Base-by-base conservation (phyloP, 129 eudicot genomes). In the Sambucus nigra region DNA sequence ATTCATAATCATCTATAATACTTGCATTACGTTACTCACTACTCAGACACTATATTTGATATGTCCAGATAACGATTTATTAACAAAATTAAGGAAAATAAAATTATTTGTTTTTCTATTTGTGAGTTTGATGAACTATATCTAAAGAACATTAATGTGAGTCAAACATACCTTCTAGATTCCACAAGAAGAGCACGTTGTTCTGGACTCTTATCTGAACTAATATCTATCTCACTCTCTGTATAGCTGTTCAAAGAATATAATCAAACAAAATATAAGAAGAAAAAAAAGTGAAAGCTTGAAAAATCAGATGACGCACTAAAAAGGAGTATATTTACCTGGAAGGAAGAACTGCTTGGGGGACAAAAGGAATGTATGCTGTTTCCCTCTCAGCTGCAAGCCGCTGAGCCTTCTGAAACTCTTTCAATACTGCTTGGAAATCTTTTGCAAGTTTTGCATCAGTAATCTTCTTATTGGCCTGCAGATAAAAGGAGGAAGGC, bases 381-480 rank as follows among this genome's bases (percentile, higher is more conserved):
- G 96, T 87, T 76, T 82, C 96, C 61, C 94, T 83, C 65, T 87
- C 96, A 24, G 80, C 96, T 42, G 96, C 76, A 52, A 87, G 86
- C 22, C 89, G 80, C 56, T 87, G 96, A 11, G 88, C 94, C 79
- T 87, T 87, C 78, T 87, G 96, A 63, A 79, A 87, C 68, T 87
- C 96, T 56, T 74, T 79, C 31, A 87, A 49, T 51, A 83, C 94
- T 54, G 87, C 87, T 76, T 88, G 91, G 64, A 88, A 88, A 59
- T 88, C 96, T 70, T 83, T 88, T 7, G 96, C 96, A 47, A 83
- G 87, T 75, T 88, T 88, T 41, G 96, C 96, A 75, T 88, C 96
- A 16, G 91, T 73, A 18, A 88, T 75, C 73, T 83, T 88, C 78
- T 83, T 88, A 79, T 76, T 83, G 6, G 91, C 80, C 96, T 87